Base-by-base conservation (phyloP, 2,329 filamentous ascomycete species). In the Hypoxylon sp. region DNA sequence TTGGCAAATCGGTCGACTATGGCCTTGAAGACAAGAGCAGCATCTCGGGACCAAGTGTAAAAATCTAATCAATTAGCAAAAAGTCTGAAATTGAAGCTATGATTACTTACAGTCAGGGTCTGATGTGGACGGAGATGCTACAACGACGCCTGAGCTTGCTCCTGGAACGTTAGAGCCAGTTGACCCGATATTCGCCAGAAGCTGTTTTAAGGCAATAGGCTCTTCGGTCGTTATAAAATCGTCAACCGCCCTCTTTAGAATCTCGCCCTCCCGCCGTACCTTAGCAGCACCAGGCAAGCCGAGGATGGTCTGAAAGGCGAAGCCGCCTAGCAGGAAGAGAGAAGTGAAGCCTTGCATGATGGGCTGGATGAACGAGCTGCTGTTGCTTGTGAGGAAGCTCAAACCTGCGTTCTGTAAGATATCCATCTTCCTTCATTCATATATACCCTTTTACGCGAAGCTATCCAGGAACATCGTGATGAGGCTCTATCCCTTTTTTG, bases 11-110 rank as follows among this genome's bases (percentile, higher is more conserved):
- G 83, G 73, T 94, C 92, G 7, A 92, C 82, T 15, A 94, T 79
- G 24, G 83, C 82, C 80, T 93, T 93, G 81, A 92, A 88, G 2
- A 89, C 88, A 31, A 94, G 83, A 24, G 89, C 91, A 15, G 90
- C 86, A 77, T 95, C 92, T 74, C 92, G 83, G 1, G 90, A 93
- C 92, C 92, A 95, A 0, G 91, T 93, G 75, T 89, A 94, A 75
- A 87, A 94, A 78, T 94, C 91, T 93, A 57, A 29, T 13, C 6
- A 65, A 50, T 73, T 42, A 74, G 71, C 39, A 52, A 64, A n/a
- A 21, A 10, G 17, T 10, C 42, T 35, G 32, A 7, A 13, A 10
- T 6, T 19, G 27, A 13, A 2, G 2, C 17, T 35, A 32, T 31
- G 44, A 5, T 35, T 51, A 5, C 85, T 80, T 79, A 89, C 87